Percentiles rank a stretch among this genome's conserved stretches.
phyloP scores from a whole-genome alignment of 108 stramenopile genomes.

The Nitzschia putrida region DNA sequence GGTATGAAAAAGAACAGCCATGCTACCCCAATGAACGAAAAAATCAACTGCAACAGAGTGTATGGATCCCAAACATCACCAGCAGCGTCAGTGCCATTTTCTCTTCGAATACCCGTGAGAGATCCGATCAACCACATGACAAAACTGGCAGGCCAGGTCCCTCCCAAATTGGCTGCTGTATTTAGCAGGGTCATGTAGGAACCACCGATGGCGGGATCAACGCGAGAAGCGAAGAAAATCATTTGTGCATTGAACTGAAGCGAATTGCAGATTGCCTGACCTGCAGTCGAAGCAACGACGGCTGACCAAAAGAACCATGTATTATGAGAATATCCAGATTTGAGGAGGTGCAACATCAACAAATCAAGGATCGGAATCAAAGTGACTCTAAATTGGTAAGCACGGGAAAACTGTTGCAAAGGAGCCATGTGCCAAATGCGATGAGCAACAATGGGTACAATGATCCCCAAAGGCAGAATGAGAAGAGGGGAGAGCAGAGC shows the following conservation, averaged over 20 bases:
- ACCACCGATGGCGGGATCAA: conserved; percentile 98
- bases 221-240: conserved; percentile 95
- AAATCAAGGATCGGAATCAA: conserved; percentile 78
- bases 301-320: conserved; percentile 62
- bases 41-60: conserved; percentile 60
- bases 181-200: conserved; percentile 99
- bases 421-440: conserved; percentile 80
- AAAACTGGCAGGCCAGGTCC: conserved; percentile 87
- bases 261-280: conserved; percentile 84
- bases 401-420: conserved; percentile 78
- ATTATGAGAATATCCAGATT: conserved; percentile 24
- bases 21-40: conserved; percentile 64
- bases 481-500: conserved; percentile 82
- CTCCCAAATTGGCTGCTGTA: conserved; percentile 94
- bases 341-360: conserved; percentile 61
- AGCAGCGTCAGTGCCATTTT: conserved; percentile 1
- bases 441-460: conserved; percentile 72
- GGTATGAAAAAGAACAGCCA: conserved; percentile 74
- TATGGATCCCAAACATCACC: conserved; percentile 67
- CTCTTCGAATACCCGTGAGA: conserved; percentile 35
- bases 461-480: conserved; percentile 85
- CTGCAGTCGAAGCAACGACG: conserved; percentile 79
- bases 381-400: conserved; percentile 83
- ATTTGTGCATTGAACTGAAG: conserved; percentile 97
- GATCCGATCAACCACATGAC: conserved; percentile 81